phyloP scores from a whole-genome alignment of 2,329 filamentous ascomycete genomes.

The Sclerotinia nivalis region DNA sequence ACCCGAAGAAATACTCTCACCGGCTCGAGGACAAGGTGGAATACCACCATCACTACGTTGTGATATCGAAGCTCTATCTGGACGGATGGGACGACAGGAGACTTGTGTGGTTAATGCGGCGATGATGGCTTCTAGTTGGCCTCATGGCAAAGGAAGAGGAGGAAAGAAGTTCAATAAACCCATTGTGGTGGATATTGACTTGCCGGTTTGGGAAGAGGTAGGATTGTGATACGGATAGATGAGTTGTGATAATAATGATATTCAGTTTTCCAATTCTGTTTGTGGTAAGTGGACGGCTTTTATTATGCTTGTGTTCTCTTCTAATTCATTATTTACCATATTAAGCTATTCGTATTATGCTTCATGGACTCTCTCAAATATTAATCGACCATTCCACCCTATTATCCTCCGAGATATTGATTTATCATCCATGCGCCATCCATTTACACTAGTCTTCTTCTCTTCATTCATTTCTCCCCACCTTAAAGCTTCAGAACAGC shows the following conservation, averaged over 20 bases:
- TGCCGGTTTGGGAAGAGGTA: slow-evolving; percentile 55
- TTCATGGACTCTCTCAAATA: too few species aligned
- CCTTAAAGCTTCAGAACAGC: too few species aligned
- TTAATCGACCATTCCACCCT: too few species aligned
- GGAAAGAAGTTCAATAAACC: slow-evolving; percentile 73
- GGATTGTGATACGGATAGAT: not conserved
- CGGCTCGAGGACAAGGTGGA: slow-evolving; percentile 45
- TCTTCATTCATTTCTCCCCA: too few species aligned
- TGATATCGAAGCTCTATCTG: slow-evolving; percentile 46
- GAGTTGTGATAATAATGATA: not conserved
- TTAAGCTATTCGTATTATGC: too few species aligned
- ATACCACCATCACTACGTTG: slow-evolving; percentile 46
- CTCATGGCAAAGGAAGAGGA: slow-evolving; percentile 52
- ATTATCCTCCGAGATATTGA: too few species aligned
- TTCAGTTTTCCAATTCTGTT: not conserved
- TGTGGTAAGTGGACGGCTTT: not conserved
- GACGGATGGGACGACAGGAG: slow-evolving; percentile 50
- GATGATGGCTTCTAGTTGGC: slow-evolving; percentile 68
- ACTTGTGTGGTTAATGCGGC: slow-evolving; percentile 82
- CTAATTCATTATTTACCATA: too few species aligned
- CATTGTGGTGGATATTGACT: slow-evolving; percentile 78
- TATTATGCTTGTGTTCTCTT: too few species aligned
- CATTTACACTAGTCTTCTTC: too few species aligned
- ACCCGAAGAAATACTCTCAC: slow-evolving; percentile 25
- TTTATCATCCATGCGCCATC: too few species aligned